phyloP scores from a whole-genome alignment of 2,329 filamentous ascomycete species.

The Alternaria triticimaculans region DNA sequence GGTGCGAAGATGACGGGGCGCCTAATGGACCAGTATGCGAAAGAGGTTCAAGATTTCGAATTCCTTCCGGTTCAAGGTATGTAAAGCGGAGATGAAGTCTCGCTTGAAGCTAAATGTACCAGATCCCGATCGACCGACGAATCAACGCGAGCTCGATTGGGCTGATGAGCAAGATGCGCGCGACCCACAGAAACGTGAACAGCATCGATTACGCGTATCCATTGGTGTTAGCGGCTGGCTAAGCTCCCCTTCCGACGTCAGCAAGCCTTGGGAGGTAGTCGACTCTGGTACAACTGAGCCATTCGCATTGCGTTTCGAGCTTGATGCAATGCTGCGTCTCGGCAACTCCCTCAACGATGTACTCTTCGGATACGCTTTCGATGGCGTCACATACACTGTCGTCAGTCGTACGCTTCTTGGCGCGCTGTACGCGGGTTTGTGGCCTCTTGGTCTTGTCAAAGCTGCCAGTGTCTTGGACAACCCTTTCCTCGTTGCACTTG shows the following conservation, averaged over 20 bases:
- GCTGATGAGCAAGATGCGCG: conserved; percentile 34
- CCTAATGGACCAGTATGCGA: conserved; percentile 83
- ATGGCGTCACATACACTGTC: conserved; percentile 72
- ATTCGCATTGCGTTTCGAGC: conserved; percentile 84
- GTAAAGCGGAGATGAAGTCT: background rate
- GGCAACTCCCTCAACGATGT: conserved; percentile 78
- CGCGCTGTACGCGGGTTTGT: conserved; percentile 53
- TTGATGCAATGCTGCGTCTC: conserved; percentile 75
- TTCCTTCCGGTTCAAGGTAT: conserved; percentile 73
- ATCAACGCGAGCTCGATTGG: conserved; percentile 30
- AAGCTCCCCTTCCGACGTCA: conserved; percentile 70
- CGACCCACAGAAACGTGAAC: conserved; percentile 38
- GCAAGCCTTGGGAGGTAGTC: conserved; percentile 77
- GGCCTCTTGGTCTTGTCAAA: conserved; percentile 55
- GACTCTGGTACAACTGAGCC: conserved; percentile 72
- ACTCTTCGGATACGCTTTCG: conserved; percentile 79
- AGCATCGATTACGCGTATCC: conserved; percentile 68
- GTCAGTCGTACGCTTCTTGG: conserved; percentile 64
- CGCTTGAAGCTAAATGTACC: background rate
- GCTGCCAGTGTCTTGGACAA: conserved; percentile 72
- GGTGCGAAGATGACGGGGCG: conserved; percentile 79
- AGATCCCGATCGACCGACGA: conserved; percentile 33
- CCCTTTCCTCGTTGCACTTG: conserved; percentile 76
- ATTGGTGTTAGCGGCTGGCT: conserved; percentile 85
- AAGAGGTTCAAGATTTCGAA: conserved; percentile 85